Evolutionary conservation across 192 early-diverging fungal species (phyloP).

Genomic region (Backusella parvicylindrica): DNA sequence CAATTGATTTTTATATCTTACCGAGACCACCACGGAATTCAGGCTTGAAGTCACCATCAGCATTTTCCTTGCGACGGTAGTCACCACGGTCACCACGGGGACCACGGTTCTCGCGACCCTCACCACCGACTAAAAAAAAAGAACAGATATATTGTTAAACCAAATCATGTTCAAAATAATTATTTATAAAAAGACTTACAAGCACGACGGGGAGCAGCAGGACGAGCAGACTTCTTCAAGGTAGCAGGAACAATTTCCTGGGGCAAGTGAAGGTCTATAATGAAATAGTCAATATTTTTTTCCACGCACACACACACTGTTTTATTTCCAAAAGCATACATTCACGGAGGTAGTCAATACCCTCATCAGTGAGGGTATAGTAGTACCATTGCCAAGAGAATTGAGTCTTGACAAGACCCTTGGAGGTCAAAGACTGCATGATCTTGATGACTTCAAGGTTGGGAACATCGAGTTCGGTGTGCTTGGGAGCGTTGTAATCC

Average conservation of each 20-base stretch:
- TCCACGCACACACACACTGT: background rate
- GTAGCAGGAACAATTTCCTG: conserved; percentile 96
- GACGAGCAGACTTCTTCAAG: conserved; percentile 92
- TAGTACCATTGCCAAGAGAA: conserved; percentile 99
- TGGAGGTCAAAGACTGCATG: conserved; percentile 93
- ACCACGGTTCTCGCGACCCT: conserved; percentile 53
- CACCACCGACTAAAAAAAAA: conserved; percentile 58
- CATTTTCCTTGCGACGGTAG: conserved; percentile 94
- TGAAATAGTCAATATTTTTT: background rate
- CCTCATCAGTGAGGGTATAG: conserved; percentile 98
- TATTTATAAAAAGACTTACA: conserved; percentile 40
- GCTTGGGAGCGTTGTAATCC: conserved; percentile 95
- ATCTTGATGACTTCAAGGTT: conserved; percentile 99
- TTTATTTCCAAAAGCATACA: conserved; percentile 26
- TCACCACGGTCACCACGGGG: conserved; percentile 79
- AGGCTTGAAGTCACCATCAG: conserved; percentile 91
- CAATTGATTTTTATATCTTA: background rate
- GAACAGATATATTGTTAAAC: background rate
- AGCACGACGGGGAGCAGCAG: conserved; percentile 65
- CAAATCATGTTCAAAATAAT: background rate
- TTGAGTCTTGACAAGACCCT: conserved; percentile 89
- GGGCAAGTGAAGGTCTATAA: conserved; percentile 87
- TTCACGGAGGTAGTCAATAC: conserved; percentile 96
- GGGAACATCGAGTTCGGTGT: conserved; percentile 94
- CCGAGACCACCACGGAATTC: conserved; percentile 96